Percentiles rank a stretch among this genome's conserved stretches.
These are phyloP conservation scores for Globisporangium middletonii DNA, from an alignment of 352 stramenopile genomes.

Conservation along the genomic window DNA sequence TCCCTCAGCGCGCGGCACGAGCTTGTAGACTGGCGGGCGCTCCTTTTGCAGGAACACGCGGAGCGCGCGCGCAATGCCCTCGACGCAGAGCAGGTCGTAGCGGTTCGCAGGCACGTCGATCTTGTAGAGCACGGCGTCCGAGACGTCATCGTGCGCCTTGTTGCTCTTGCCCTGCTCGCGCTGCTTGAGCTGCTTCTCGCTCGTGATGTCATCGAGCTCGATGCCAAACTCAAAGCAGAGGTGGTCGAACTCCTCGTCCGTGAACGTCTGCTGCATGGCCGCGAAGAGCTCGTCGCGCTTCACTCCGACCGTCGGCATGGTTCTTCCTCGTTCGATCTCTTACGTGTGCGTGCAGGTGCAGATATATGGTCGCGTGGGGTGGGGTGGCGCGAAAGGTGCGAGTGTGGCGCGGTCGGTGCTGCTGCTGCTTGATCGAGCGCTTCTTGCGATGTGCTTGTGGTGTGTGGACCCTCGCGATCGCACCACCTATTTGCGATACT, in stretches of 20 bases:
- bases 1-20: conserved; percentile 45
- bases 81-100: conserved; percentile 99
- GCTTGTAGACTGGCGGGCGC: conserved; percentile 82
- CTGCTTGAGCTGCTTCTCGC: conserved; percentile 82
- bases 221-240: conserved; percentile 99
- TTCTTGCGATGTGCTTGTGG: no score
- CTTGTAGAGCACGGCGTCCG: conserved; percentile 97
- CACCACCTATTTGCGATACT: no score
- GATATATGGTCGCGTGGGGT: no score
- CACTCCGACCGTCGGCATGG: conserved; percentile 97
- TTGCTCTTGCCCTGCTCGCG: conserved; percentile 56
- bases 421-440: no score
- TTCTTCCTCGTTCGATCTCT: conserved; percentile 7
- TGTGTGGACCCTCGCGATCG: no score
- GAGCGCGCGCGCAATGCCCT: conserved; percentile 96
- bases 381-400: no score
- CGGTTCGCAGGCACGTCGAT: conserved; percentile 99
- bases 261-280: conserved; percentile 96
- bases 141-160: conserved; percentile 38
- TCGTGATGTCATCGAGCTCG: conserved; percentile 93
- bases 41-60: conserved; percentile 97
- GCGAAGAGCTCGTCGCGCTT: conserved; percentile 97
- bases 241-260: conserved; percentile 98
- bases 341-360: no score
- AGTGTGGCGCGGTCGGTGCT: no score